These are phyloP conservation scores for Colletotrichum tanaceti DNA, from an alignment of 2,329 filamentous ascomycete species.

Conservation along the genomic window DNA sequence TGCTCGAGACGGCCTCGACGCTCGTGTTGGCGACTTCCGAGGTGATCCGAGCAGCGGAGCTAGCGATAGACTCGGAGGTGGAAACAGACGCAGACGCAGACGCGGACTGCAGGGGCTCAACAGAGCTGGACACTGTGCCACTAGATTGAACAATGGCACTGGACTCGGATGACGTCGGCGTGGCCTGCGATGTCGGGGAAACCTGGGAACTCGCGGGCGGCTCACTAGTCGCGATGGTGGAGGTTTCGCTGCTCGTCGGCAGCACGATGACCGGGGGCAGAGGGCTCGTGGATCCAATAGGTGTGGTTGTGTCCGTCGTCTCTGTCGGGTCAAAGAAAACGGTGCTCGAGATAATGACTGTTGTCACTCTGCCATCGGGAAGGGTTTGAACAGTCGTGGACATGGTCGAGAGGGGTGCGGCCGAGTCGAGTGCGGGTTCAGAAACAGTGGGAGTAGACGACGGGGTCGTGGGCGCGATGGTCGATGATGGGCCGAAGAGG, in stretches of 20 bases:
- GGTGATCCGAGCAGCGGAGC: constrained; percentile 24
- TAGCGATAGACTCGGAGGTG: constrained; percentile 7
- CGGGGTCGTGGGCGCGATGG: constrained; percentile 3
- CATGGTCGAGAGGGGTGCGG: constrained; percentile 14
- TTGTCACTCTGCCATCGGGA: constrained; percentile 43
- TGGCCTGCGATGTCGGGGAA: constrained; percentile 18
- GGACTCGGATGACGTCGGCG: constrained; percentile 36
- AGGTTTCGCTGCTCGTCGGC: constrained; percentile 38
- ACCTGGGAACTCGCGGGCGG: background rate
- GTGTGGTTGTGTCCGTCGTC: constrained; percentile 33
- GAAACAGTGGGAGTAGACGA: constrained; percentile 20
- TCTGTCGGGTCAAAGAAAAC: constrained; percentile 39
- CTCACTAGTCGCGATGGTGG: constrained; percentile 12
- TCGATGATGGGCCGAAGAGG: constrained; percentile 38
- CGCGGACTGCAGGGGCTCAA: background rate
- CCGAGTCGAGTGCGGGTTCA: constrained; percentile 15
- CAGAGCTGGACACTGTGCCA: background rate
- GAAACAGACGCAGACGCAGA: background rate
- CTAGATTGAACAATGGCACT: constrained; percentile 15
- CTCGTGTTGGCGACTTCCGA: constrained; percentile 22
- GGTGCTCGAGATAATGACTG: constrained; percentile 46
- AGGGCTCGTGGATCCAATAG: constrained; percentile 29
- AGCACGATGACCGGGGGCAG: constrained; percentile 38
- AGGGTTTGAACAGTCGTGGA: constrained; percentile 41
- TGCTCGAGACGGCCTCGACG: constrained; percentile 9